Conservation (phyloP, 176 grass and related monocot species). For the Cenchrus purpureus region DNA sequence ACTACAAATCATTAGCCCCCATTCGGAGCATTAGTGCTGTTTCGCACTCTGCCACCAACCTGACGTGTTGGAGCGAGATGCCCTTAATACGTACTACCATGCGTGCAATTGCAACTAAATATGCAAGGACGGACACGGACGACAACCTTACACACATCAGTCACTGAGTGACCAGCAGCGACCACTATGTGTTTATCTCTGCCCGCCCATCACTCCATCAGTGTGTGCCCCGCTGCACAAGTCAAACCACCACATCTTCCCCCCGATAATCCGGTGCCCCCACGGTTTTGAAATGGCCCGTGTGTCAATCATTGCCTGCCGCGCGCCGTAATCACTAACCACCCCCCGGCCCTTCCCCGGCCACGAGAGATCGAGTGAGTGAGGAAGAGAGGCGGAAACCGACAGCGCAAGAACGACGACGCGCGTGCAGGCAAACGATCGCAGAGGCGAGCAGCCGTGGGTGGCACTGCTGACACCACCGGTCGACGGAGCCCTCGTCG, state of each 20-base stretch:
- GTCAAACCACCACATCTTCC: conserved; percentile 34
- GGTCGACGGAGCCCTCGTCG: neutral
- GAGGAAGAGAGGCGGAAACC: neutral
- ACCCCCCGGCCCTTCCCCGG: neutral
- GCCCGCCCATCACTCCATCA: neutral
- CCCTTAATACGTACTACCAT: too few species aligned
- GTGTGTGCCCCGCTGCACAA: conserved; percentile 1
- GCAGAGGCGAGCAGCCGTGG: neutral
- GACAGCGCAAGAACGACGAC: neutral
- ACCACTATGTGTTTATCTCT: neutral
- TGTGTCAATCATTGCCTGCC: conserved; percentile 21
- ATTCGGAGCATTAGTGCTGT: neutral
- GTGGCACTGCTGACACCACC: neutral
- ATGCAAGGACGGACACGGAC: neutral
- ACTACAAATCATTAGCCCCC: neutral
- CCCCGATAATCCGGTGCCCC: neutral
- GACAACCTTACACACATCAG: conserved; percentile 25
- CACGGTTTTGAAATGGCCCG: conserved; percentile 2
- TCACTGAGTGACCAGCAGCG: neutral
- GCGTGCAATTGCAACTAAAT: neutral
- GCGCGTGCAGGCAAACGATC: neutral
- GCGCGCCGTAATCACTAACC: neutral
- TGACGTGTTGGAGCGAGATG: neutral
- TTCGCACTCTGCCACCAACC: neutral
- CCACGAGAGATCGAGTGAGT: neutral